Evolutionary conservation across 345 rosid species (phyloP), one percentile per base, ranked within the genome.

Genomic region (Populus deltoides): DNA sequence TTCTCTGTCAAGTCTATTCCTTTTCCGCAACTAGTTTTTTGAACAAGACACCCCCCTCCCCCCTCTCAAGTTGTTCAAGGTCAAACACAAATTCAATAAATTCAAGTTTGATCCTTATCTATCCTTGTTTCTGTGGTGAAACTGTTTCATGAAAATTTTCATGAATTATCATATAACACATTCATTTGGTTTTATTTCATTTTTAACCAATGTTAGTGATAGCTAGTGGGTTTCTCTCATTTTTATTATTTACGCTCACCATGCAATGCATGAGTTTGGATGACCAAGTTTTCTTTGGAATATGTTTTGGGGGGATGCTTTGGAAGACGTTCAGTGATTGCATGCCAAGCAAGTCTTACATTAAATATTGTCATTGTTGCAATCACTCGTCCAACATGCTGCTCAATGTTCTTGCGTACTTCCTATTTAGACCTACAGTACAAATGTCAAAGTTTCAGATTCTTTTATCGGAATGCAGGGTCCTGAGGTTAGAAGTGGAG

Each of bases 401-500:
- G 63, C 45, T 9, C 15, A 31, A 3, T 71, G 51, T 57, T 72
- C 66, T 79, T 76, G 39, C 66, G 27, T 45, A 16, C 43, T 62
- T 20, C 31, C 12, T 29, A 29, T 33, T 45, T 71, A 27, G 49
- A 53, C 43, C 47, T 25, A 13, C 41, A 31, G 53, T 72, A 43
- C 17, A 41, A 35, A 68, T 57, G 6, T n/a, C 25, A n/a, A 77
- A 20, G 47, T 38, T 72, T 31, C 71, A 63, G 13, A 10, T 49
- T 80, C 75, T 43, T 72, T 70, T 66, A 57, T 85, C 18, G 25
- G 12, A 38, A 51, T 70, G 73, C 81, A 95, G 98, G 99, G 98
- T 68, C 99, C 99, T 83, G 99, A 96, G 89, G 99, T 96, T 77
- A 87, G 99, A 88, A 96, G 99, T 66, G 98, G 98, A 22, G 99